Percentiles rank a stretch among this genome's conserved stretches.
These are phyloP conservation scores for Scutellaria minor DNA, from an alignment of 257 asterid species.

Conservation along the genomic window DNA sequence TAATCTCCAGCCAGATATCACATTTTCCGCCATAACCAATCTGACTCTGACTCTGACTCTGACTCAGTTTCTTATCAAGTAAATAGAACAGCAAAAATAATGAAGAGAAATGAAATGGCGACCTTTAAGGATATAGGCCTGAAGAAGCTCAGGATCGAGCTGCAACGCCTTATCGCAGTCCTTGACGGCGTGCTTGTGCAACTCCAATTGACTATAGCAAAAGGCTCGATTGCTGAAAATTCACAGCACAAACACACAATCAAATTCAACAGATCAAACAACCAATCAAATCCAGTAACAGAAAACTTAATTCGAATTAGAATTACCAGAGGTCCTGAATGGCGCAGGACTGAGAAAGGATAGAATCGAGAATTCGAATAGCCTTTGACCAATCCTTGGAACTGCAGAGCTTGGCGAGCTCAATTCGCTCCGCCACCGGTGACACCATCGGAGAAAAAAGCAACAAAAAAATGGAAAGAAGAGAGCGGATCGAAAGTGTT, in stretches of 20 bases:
- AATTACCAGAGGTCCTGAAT: constrained; percentile 90
- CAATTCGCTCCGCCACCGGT: constrained; percentile 65
- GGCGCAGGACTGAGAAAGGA: constrained; percentile 61
- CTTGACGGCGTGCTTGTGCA: constrained; percentile 91
- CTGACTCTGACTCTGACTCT: constrained; percentile 10
- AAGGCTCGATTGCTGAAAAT: constrained; percentile 86
- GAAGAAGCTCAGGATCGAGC: constrained; percentile 84
- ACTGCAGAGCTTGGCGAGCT: constrained; percentile 87
- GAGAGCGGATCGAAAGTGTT: constrained; percentile 40
- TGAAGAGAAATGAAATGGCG: neutral
- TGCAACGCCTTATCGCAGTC: constrained; percentile 90
- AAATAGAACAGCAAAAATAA: constrained; percentile 17
- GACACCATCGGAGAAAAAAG: constrained; percentile 54
- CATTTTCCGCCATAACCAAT: constrained; percentile 18
- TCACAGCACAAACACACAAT: constrained; percentile 20
- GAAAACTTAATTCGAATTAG: neutral
- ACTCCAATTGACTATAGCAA: constrained; percentile 96
- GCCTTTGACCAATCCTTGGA: constrained; percentile 99
- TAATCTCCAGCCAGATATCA: neutral
- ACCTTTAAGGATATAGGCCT: constrained; percentile 92
- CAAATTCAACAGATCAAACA: constrained; percentile 37
- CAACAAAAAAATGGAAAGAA: neutral
- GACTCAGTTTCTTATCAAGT: constrained; percentile 25
- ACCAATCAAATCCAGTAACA: constrained; percentile 26
- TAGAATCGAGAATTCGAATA: constrained; percentile 88